Evolutionary conservation across 2,329 filamentous ascomycete genomes (phyloP).

Genomic region (Emergomyces pasteurianus): DNA sequence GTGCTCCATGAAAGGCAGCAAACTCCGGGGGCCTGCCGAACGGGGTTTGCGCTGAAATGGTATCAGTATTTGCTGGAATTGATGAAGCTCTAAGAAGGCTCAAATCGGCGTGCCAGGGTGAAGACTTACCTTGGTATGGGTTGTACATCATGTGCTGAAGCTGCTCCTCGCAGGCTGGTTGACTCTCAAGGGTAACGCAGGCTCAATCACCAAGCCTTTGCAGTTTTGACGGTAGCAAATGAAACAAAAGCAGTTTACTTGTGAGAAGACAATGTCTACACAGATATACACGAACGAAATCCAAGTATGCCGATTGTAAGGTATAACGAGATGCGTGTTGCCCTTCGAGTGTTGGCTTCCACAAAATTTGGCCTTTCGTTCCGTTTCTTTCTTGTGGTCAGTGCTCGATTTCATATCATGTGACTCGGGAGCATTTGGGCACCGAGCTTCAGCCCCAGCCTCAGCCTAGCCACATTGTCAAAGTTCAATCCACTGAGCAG

Average conservation of each 20-base stretch:
- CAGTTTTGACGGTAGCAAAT: background rate
- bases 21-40: slow-evolving; percentile 69
- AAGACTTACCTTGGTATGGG: slow-evolving; percentile 30
- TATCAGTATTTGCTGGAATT: slow-evolving; percentile 6
- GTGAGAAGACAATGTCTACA: background rate
- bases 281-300: background rate
- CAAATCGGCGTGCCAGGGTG: background rate
- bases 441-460: too few species aligned
- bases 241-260: background rate
- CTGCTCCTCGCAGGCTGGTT: background rate
- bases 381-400: background rate
- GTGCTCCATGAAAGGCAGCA: slow-evolving; percentile 59
- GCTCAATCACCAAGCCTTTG: background rate
- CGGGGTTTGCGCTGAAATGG: slow-evolving; percentile 30
- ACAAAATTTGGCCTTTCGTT: background rate
- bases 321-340: background rate
- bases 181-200: background rate
- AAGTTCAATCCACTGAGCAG: too few species aligned
- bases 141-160: slow-evolving; percentile 28
- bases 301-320: background rate
- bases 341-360: background rate
- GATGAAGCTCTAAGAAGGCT: background rate
- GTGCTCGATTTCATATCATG: background rate
- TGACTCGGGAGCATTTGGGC: background rate
- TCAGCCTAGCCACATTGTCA: too few species aligned